Evolutionary conservation across 306 rosid species (phyloP), one percentile per base, ranked within the genome.

Genomic region (Dalbergia cochinchinensis): DNA sequence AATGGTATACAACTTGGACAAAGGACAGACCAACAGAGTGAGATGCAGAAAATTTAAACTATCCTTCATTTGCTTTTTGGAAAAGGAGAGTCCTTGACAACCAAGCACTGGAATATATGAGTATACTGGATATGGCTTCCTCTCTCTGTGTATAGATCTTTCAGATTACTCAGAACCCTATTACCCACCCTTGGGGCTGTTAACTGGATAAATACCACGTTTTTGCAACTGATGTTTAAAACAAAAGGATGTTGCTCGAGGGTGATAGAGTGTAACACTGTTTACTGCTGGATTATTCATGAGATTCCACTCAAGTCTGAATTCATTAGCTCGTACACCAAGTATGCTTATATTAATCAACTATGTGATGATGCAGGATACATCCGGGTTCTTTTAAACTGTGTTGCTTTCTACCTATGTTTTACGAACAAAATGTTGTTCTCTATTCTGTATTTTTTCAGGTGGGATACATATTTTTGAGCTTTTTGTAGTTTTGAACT

Each of bases 341-440:
- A 13, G 50, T 70, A 37, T 37, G 44, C 65, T 65, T 69, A 37
- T 74, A 45, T 77, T 84, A 62, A 81, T 31, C 20, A 13, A 33
- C 55, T 77, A 19, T 26, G 18, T 69, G 78, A 44, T 76, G 69
- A 66, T 91, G 87, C 92, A 95, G 99, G 99, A 71, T 95, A 95
- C 80, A 79, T 87, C 13, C 88, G 99, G 88, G 81, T 92, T 81
- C 87, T 95, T 79, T 85, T 91, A 70, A 95, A 92, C 87, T 74
- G 90, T 77, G 57, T 82, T 84, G 98, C 98, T 37, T 95, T 92
- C 85, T 88, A 86, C 35, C 59, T 80, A 42, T 90, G 99, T 91
- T 93, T 86, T 89, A 84, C 86, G 65, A 89, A 90, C 97, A 95
- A 90, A 86, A 50, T 71, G n/a, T 47, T 91, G 65, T 95, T 95